Evolutionary conservation across 768 basidiomycete species (phyloP), one percentile per base, ranked within the genome.

Genomic region (Amyloporia xantha): DNA sequence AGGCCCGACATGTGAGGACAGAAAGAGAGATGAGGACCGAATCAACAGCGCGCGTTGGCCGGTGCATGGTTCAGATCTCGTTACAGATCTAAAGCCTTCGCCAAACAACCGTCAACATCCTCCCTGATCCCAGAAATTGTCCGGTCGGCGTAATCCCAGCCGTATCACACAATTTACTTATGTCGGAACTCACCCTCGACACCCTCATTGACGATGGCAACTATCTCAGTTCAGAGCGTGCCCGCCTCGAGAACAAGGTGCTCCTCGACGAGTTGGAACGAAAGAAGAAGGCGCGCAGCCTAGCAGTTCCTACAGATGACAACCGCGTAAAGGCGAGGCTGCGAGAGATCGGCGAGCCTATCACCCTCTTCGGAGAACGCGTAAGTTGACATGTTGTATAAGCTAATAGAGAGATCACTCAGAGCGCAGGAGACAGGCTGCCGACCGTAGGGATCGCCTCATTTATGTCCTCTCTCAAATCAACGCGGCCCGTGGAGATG

Each of bases 241-340:
- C 86, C 49, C 75, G 80, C 57, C 63, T 82, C 44, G 88, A 90
- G 66, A 91, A 92, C 71, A 83, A 86, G 60, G 85, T 86, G 55
- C 81, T 98, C 46, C 75, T 98, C 41, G 89, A 91, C 62, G 93
- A 96, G 67, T 81, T 99, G n/a, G 96, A 99, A 63, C 79, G 94
- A 56, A 96, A 95, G 77, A 96, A 96, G 75, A 86, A 91, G 60
- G 87, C 94, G 11, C 78, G 96, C 54, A 84, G 76, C 51, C 79
- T 97, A 69, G 96, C 94, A 5, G 92, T 98, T 9, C 96, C 96
- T 6, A 99, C 96, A 5, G 95, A 98, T 67, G 96, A 98, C 67
- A 86, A 81, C 60, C 84, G 87, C 56, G 96, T 99, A 60, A 87
- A 86, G 63, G 82, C 85, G 33, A 76, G 90, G 49, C 74, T 99